Conservation (phyloP, 495 filamentous ascomycete species). For the Penicillium diatomitis region DNA sequence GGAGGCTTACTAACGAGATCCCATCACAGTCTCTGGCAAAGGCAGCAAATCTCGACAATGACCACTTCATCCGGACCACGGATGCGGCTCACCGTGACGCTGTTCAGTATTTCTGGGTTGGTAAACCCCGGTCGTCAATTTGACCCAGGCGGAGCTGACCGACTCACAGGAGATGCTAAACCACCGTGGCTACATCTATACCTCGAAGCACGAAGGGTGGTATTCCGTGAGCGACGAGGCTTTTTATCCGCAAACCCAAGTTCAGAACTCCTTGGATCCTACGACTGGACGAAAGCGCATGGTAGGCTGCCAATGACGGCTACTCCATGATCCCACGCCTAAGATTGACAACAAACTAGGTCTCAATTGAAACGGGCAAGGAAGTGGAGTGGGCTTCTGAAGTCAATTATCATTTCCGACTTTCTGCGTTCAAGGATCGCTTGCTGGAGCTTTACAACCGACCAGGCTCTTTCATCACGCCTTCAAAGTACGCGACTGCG, state of each 20-base stretch:
- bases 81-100: constrained; percentile 71
- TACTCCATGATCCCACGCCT: not conserved
- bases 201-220: constrained; percentile 84
- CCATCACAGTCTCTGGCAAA: constrained; percentile 50
- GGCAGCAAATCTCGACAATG: constrained; percentile 56
- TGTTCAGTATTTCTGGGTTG: constrained; percentile 84
- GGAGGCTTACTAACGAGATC: not conserved
- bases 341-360: constrained; percentile 23
- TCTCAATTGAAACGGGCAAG: constrained; percentile 77
- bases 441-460: constrained; percentile 70
- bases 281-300: constrained; percentile 71
- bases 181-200: constrained; percentile 74
- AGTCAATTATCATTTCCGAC: constrained; percentile 86
- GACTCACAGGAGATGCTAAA: constrained; percentile 48
- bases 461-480: constrained; percentile 64
- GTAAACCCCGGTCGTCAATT: constrained; percentile 3
- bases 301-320: constrained; percentile 26
- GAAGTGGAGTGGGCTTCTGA: constrained; percentile 95
- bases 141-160: constrained; percentile 6
- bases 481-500: constrained; percentile 53
- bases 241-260: constrained; percentile 71
- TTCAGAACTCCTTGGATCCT: constrained; percentile 68
- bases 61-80: constrained; percentile 88
- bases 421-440: constrained; percentile 67
- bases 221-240: constrained; percentile 95